Evolutionary conservation across 495 filamentous ascomycete genomes (phyloP).

Genomic region (Podospora pseudoanserina): DNA sequence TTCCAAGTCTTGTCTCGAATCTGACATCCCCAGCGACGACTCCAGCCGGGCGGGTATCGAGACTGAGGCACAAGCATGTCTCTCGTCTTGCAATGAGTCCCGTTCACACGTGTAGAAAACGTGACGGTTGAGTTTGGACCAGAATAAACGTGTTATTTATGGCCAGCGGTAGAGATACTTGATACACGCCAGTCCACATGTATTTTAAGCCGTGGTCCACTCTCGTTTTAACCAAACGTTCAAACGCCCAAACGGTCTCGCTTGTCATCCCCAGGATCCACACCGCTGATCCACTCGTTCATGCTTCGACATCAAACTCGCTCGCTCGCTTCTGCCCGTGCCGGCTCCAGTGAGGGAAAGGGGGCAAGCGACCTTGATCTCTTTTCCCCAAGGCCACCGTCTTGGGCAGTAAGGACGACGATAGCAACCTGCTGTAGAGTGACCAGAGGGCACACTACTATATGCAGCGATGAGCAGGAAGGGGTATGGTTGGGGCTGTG

Average conservation of each 20-base stretch:
- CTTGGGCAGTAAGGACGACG: not conserved
- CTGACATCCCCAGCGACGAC: no score
- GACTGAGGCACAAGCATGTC: not conserved
- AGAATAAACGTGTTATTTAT: not conserved
- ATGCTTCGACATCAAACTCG: conserved; percentile 13
- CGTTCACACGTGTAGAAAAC: conserved; percentile 7
- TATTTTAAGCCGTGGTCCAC: conserved; percentile 1
- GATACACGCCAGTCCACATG: not conserved
- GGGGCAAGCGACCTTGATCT: conserved; percentile 12
- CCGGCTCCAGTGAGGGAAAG: conserved; percentile 22
- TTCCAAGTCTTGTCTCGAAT: not conserved
- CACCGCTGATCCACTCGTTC: conserved; percentile 15
- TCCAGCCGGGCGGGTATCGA: not conserved
- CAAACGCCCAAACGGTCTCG: conserved; percentile 4
- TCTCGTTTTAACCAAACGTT: conserved; percentile 9
- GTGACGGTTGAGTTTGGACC: not conserved
- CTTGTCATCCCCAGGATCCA: conserved; percentile 8
- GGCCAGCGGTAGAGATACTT: not conserved
- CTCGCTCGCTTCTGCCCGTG: conserved; percentile 33
- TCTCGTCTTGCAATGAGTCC: not conserved
- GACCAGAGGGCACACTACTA: not conserved
- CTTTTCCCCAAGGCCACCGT: not conserved
- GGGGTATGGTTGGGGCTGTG: not conserved
- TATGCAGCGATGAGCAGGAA: not conserved
- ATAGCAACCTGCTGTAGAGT: not conserved